Evolutionary conservation across 164 flowering plant genomes (phyloP), one percentile per base, ranked within the genome.

Genomic region (Dillenia turbinata): DNA sequence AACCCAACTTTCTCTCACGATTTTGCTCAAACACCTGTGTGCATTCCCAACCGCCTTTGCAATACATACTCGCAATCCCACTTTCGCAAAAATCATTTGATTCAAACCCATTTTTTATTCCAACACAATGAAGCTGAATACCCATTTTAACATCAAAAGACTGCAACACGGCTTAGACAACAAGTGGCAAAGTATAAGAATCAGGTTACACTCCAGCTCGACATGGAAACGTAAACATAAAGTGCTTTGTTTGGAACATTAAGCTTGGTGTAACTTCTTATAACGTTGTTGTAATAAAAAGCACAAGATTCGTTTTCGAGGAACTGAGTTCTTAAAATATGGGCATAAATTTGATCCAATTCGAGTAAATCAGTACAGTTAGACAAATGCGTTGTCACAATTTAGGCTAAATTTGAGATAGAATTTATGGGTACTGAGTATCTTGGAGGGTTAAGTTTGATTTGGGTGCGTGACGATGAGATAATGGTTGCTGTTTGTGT

Each of bases 221-320:
- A 44, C 90, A 85, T 85, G 54, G 48, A 56, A 13, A 66, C 16
- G 71, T 70, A 82, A 17, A 82, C 53, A 11, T 40, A 59, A 11
- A 81, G 46, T 0, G 84, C 89, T 44, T 64, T 64, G 44, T 5
- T 4, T 1, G 85, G 85, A 24, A 66, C 60, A 9, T 63, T 61
- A 0, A 79, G 77, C 45, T 82, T 69, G 8, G 78, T 68, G 69
- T 78, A 85, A 12, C 78, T 62, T 67, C 88, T 68, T 8, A 79
- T 73, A 43, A 88, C 56, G 70, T 61, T 75, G 74, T 88, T 88
- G 81, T 82, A 88, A 33, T 80, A 73, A 71, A 88, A 80, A 43
- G 87, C 53, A 48, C 47, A 33, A 2, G 67, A 66, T 55, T 66
- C 3, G 0, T 49, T 45, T 8, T 72, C 67, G 9, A 80, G 73